Base-by-base conservation (phyloP, 176 grass and related monocot genomes). In the Oryza nivara region DNA sequence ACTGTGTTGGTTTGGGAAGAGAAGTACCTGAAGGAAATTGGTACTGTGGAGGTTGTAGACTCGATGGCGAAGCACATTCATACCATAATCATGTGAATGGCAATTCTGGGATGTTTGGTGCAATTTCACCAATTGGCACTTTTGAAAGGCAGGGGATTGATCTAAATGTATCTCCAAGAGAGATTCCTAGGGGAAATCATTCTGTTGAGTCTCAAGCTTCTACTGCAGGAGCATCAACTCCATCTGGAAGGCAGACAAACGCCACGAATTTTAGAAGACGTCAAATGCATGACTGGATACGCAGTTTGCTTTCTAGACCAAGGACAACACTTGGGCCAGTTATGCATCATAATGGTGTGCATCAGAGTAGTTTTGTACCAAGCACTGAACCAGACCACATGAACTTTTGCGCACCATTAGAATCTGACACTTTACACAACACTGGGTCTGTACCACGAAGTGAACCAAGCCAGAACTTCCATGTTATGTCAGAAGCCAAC, bases 11-110 rank as follows among this genome's bases (percentile, higher is more conserved):
- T 41, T 89, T 98, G 41, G 93, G 96, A 76, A 91, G 86, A 61
- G 82, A 89, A 76, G 93, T 98, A 60, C 96, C 96, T 44, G 96
- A 98, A 92, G 96, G 91, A 41, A 98, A 92, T 82, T 98, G 96
- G 96, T 98, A 95, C 47, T 98, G 96, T 83, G 91, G 92, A 63
- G 90, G 91, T 45, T 98, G 96, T 82, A 92, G 91, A 74, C 82
- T 92, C 11, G 75, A 77, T 35, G 86, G 75, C 6, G 89, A 88
- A 32, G 89, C 85, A 20, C 83, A 91, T 16, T 88, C 83, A 0
- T 35, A 85, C 80, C 17, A 79, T 23, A 77, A 41, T 23, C 41
- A 63, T 76, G 12, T 72, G 54, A 56, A 58, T 74, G 68, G 65
- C 75, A 83, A n/a, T 71, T 60, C 25, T 56, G 70, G 72, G 69